Base-by-base conservation (phyloP, 306 rosid species). In the Vigna nakashimae region DNA sequence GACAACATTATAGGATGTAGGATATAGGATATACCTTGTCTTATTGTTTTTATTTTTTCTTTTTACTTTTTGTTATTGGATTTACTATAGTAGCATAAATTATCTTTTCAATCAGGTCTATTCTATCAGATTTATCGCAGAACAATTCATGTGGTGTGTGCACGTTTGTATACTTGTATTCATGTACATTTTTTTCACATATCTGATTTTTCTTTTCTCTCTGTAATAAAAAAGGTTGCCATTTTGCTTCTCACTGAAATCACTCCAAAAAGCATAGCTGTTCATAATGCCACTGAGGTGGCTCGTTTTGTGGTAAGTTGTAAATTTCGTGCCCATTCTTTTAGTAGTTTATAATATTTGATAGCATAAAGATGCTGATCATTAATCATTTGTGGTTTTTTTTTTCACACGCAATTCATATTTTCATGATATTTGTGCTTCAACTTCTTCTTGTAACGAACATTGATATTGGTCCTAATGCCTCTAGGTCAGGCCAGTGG, bases 221-320 rank as follows among this genome's bases (percentile, higher is more conserved):
- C 34, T 65, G 30, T 59, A 20, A 80, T 77, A 65, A 84, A 80
- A 75, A 50, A 96, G 99, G 99, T 96, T 87, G 96, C 90, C 48
- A 89, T 96, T 87, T 89, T 96, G 89, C 96, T 96, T 46, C 99
- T 96, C 78, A 96, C 99, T n/a, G 98, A 96, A 86, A 94, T 96
- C 81, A 96, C 99, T 84, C 99, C 99, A 15, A 96, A 96, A 84
- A 92, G 97, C 77, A 88, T 96, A 69, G 98, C 99, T 3, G 99
- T 96, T 84, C 99, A 96, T 77, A 96, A 96, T 79, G 92, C 99
- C 69, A 88, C 96, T 15, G 99, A 96, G 71, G 98, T 96, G 65
- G 99, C 96, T 79, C 90, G 99, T 81, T 83, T 92, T 85, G 98
- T 96, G 98, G 98, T 96, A 91, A 81, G 97, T 74, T 81, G n/a